Conservation (phyloP, 192 early-diverging fungal species). For the Rhizophlyctis rosea region DNA sequence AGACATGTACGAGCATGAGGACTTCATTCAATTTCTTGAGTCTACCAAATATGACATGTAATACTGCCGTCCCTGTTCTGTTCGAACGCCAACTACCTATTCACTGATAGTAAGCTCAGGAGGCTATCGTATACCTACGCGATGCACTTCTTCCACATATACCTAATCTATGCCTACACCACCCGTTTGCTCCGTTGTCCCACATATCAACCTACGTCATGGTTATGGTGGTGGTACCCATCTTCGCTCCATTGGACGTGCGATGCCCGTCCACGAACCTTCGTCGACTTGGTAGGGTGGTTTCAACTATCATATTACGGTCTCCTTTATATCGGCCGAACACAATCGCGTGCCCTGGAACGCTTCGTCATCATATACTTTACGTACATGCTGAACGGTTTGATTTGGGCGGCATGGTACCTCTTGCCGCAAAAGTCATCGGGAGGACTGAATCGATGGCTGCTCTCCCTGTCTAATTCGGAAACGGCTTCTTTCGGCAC, state of each 20-base stretch:
- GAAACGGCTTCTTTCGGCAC: constrained; percentile 2
- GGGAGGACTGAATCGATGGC: background rate
- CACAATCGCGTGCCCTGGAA: constrained; percentile 11
- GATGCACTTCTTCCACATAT: constrained; percentile 6
- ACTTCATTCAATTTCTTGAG: constrained; percentile 14
- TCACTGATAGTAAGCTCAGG: background rate
- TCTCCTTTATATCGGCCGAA: constrained; percentile 4
- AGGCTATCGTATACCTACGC: constrained; percentile 20
- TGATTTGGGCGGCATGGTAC: constrained; percentile 26
- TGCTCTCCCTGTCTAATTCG: background rate
- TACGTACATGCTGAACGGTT: constrained; percentile 21
- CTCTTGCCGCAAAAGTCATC: constrained; percentile 5
- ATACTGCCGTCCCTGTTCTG: background rate
- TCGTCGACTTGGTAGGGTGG: constrained; percentile 11
- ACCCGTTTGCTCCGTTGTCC: background rate
- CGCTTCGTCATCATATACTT: constrained; percentile 14
- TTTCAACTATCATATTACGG: constrained; percentile 19
- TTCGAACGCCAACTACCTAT: background rate
- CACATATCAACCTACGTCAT: background rate
- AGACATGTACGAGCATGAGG: constrained; percentile 9
- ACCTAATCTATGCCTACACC: constrained; percentile 18
- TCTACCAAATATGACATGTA: constrained; percentile 17
- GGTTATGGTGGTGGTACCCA: constrained; percentile 1
- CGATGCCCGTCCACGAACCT: constrained; percentile 14
- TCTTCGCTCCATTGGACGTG: background rate